Evolutionary conservation across 768 basidiomycete species (phyloP), one percentile per base, ranked within the genome.

Genomic region (Russula compacta): DNA sequence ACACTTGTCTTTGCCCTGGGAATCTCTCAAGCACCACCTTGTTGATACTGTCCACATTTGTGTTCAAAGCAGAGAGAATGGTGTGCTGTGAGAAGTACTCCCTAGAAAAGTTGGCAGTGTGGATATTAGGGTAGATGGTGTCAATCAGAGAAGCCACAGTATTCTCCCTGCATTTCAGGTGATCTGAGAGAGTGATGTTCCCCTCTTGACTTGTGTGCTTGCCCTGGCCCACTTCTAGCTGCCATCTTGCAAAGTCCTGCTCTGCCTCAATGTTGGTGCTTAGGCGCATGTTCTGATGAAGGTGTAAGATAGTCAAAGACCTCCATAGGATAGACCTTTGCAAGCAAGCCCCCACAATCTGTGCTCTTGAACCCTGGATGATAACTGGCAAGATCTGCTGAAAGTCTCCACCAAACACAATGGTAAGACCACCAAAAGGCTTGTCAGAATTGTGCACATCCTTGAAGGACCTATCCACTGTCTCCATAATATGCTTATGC

Each of bases 91-190:
- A 43, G 6, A 7, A 43, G n/a, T 43, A 43, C 15, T 17, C 5
- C 8, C n/a, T n/a, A 17, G 42, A 8, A 43, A 17, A 14, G n/a
- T 43, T 1, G 15, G 42, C 7, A 77, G 74, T 39, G 71, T 64
- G 7, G 56, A 62, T 54, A 63, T 35, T 9, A 32, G 50, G 58
- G 17, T 59, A 59, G 35, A 52, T 59, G 6, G 19, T 17, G 4
- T 52, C 15, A 4, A 59, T 35, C 1, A 59, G 33, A 1, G 42
- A 52, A 4, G 0, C 33, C 3, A 36, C 15, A 29, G 32, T 59
- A 6, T 59, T 52, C 3, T 44, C 33, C 12, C 9, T 43, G 8
- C 32, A 46, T 17, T 29, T 46, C 1, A 52, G 36, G 15, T 36
- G 42, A 3, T 36, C 21, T 15, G 50, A n/a, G 15, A 59, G 24